These are phyloP conservation scores for Scopulariopsis brevicaulis DNA, from an alignment of 2,329 filamentous ascomycete species.

Conservation along the genomic window DNA sequence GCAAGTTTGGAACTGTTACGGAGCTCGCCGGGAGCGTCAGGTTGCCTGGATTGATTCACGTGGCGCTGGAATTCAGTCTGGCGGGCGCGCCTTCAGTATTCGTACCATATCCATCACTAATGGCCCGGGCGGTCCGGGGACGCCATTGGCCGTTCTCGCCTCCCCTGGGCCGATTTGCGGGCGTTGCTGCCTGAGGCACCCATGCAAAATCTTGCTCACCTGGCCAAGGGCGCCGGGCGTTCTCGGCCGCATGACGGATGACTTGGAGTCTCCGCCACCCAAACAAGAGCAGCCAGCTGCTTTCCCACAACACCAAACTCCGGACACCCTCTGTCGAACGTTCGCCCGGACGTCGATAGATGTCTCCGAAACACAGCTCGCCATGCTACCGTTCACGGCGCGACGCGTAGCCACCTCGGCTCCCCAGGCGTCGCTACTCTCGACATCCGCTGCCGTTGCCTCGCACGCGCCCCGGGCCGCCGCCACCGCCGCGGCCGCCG, in stretches of 20 bases:
- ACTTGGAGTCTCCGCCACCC: slow-evolving; percentile 6
- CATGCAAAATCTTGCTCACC: slow-evolving; percentile 5
- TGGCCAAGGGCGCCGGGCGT: slow-evolving; percentile 3
- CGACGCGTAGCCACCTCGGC: slow-evolving; percentile 39
- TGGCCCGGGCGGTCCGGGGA: background rate
- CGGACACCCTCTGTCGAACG: slow-evolving; percentile 5
- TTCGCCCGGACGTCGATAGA: slow-evolving; percentile 1
- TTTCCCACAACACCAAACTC: slow-evolving; percentile 7
- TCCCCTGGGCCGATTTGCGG: background rate
- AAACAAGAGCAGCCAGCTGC: background rate
- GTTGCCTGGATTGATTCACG: too few species aligned
- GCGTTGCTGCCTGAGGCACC: slow-evolving; percentile 7
- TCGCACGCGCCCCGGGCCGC: slow-evolving; percentile 25
- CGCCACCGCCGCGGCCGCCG: slow-evolving; percentile 18
- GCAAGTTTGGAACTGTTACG: background rate
- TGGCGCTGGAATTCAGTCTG: too few species aligned
- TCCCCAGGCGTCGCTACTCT: slow-evolving; percentile 25
- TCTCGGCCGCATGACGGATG: slow-evolving; percentile 4
- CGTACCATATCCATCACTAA: too few species aligned
- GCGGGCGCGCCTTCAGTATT: too few species aligned
- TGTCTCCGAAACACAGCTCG: slow-evolving; percentile 7
- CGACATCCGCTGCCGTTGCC: slow-evolving; percentile 23
- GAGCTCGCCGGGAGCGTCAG: background rate
- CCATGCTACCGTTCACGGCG: slow-evolving; percentile 44
- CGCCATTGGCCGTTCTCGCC: background rate